phyloP scores from a whole-genome alignment of 2,329 filamentous ascomycete genomes.

The Pseudogymnoascus sp. region DNA sequence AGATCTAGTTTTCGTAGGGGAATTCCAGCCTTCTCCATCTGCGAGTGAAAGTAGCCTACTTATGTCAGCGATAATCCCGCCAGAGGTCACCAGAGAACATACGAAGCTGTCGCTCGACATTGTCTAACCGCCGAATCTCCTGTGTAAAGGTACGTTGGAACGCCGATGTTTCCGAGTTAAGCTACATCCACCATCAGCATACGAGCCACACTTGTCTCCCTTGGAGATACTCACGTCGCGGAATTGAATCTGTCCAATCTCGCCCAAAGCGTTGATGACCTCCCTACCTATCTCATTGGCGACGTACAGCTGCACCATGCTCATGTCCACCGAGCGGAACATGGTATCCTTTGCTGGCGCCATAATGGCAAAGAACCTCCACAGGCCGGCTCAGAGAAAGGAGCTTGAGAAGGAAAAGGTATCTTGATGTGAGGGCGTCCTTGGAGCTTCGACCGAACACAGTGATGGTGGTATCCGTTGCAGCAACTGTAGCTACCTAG shows the following conservation, averaged over 20 bases:
- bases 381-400: constrained; percentile 7
- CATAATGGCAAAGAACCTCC: constrained; percentile 36
- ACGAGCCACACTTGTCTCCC: constrained; percentile 15
- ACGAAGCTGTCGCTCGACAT: constrained; percentile 96
- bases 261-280: constrained; percentile 90
- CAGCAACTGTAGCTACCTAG: constrained; percentile 11
- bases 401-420: constrained; percentile 4
- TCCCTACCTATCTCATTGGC: constrained; percentile 98
- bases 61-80: constrained; percentile 8
- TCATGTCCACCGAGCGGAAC: constrained; percentile 99
- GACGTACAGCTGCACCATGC: constrained; percentile 98
- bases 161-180: constrained; percentile 85
- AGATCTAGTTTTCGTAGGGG: constrained; percentile 83
- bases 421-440: not conserved
- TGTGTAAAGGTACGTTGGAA: constrained; percentile 97
- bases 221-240: constrained; percentile 59
- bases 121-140: constrained; percentile 93
- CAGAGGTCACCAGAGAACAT: constrained; percentile 35
- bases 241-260: constrained; percentile 94
- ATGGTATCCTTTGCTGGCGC: constrained; percentile 74
- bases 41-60: constrained; percentile 79
- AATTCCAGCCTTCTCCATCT: constrained; percentile 91
- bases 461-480: constrained; percentile 11
- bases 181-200: constrained; percentile 41
- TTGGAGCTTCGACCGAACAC: not conserved